Evolutionary conservation across 192 early-diverging fungal genomes (phyloP), one percentile per base, ranked within the genome.

Genomic region (Lobulomyces angularis): DNA sequence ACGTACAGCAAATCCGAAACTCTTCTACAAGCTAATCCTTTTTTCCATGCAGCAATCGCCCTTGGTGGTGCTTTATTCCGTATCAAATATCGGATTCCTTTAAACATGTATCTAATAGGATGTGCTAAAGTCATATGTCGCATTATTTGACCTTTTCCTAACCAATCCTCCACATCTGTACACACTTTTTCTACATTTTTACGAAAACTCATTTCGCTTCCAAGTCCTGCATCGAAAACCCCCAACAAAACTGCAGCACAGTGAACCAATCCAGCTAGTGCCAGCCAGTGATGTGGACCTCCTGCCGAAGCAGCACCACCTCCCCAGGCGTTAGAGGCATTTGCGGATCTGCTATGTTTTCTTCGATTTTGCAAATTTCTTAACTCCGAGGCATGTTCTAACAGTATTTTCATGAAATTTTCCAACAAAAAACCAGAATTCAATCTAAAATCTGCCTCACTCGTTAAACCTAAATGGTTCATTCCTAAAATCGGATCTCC

Each of bases 221-320:
- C n/a, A n/a, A n/a, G n/a, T n/a, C n/a, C n/a, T n/a, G n/a, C 41
- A 43, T 46, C 46, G 38, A 46, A 43, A 6, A 21, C 9, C 42
- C 28, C 23, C 16, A 9, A 37, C 30, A 21, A 23, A 51, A 8
- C 24, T 21, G 29, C 11, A 11, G 7, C 27, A 20, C 23, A 9
- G 35, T 53, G 30, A 23, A 48, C 16, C 20, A 50, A 8, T 4
- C 45, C 45, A 7, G 21, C 14, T 17, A 48, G 18, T 3, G 49
- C 49, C 7, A 45, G 11, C 49, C 49, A 51, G 19, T 45, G 16
- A 18, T 51, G 49, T 6, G 48, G n/a, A n/a, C n/a, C n/a, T n/a
- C n/a, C n/a, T n/a, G n/a, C n/a, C n/a, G n/a, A n/a, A n/a, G n/a
- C n/a, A n/a, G n/a, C n/a, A n/a, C n/a, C n/a, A n/a, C n/a, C n/a